These are phyloP conservation scores for Trebouxia sp. DNA, from an alignment of 139 green algal species.

Conservation along the genomic window DNA sequence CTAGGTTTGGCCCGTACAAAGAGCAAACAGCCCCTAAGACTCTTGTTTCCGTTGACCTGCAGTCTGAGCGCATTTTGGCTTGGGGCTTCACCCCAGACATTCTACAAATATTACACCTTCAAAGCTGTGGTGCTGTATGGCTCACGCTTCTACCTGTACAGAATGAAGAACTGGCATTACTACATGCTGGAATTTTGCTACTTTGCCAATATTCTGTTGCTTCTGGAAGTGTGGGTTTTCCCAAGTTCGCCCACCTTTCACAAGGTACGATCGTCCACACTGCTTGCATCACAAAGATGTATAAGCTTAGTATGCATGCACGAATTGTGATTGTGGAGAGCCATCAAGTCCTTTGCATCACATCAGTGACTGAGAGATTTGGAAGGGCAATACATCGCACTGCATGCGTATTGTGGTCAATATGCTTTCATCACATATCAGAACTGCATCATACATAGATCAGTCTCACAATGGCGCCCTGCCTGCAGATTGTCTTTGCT, in stretches of 20 bases:
- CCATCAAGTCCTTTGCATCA: no score
- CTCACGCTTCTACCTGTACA: constrained; percentile 60
- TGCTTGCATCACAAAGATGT: no score
- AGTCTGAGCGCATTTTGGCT: constrained; percentile 60
- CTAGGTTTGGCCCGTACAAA: neutral
- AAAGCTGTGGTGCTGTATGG: constrained; percentile 65
- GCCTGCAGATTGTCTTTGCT: constrained; percentile 69
- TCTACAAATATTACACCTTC: constrained; percentile 69
- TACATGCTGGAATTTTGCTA: constrained; percentile 77
- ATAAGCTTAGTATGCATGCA: no score
- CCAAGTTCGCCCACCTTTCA: constrained; percentile 51
- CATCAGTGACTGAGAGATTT: no score
- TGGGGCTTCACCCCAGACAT: constrained; percentile 60
- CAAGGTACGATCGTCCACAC: constrained; percentile 47
- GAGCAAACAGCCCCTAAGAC: no score
- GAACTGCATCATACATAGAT: no score
- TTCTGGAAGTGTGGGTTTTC: constrained; percentile 66
- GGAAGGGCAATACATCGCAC: no score
- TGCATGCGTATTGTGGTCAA: no score
- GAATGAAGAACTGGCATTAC: constrained; percentile 40
- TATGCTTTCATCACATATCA: no score
- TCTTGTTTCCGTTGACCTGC: neutral
- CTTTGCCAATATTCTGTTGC: constrained; percentile 68
- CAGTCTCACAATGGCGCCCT: no score
- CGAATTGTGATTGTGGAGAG: no score